Base-by-base conservation (phyloP, 2,329 filamentous ascomycete species). In the Paramyrothecium sp. region DNA sequence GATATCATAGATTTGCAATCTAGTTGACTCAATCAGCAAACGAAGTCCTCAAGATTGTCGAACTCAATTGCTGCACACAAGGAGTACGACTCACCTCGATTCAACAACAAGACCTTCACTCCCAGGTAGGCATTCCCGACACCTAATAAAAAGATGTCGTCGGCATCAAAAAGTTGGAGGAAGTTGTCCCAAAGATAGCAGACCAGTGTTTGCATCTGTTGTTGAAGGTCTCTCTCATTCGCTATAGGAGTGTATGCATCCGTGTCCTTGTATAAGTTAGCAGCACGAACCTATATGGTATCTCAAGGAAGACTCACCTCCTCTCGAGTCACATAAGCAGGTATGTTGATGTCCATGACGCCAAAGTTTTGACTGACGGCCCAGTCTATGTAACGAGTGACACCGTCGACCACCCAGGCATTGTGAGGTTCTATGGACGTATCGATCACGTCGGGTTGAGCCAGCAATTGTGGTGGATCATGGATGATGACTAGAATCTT, bases 141-240 rank as follows among this genome's bases (percentile, higher is more conserved):
- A 1, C 95, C 94, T 69, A 99, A 81, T 21, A 99, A 79, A 69
- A 96, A 90, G 17, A 98, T 85, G 54, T 94, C 86, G 7, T 88
- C 86, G 0, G 84, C 80, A 2, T 89, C 76, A 53, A 88, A 87
- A 33, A 90, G 81, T 78, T 97, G 91, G 20, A 99, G 86, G 68
- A 97, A 97, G 69, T 99, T 99, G 65, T 97, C 93, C 95, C 95
- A 99, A 16, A 99, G 78, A 68, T 97, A 98, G 59, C 84, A 87
- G 4, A 94, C 86, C 12, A 97, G 78, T 59, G 94, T 88, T 60
- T 89, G 86, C 0, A 85, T 87, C 71, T 85, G 84, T 55, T 80
- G 78, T 60, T 89, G 81, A 8, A 86, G 68, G 1, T 72, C 73
- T 54, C 71, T 74, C 62, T 83, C 83, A 30, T 74, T 74, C 26